A percentile compares a stretch with the other conserved stretches of the same genome.
These are phyloP conservation scores for Fonsecaea nubica DNA, from an alignment of 2,329 filamentous ascomycete species.

Conservation along the genomic window DNA sequence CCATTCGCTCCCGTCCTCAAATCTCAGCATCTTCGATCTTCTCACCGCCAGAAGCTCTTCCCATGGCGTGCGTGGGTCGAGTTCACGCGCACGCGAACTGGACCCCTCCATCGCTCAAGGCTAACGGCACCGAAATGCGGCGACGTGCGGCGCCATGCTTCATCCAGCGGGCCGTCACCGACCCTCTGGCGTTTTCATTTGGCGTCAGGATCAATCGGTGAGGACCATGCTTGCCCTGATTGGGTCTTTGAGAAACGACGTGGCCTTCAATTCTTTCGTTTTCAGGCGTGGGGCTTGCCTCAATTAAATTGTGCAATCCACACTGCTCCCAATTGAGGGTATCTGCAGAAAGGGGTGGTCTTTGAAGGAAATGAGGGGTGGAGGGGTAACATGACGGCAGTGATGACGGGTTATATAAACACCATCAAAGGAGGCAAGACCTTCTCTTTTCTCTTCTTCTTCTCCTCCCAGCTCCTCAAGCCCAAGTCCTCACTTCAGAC, in stretches of 20 bases:
- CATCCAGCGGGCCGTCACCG: conserved; percentile 34
- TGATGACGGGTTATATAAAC: conserved; percentile 30
- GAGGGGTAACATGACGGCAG: conserved; percentile 26
- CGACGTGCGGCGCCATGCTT: conserved; percentile 31
- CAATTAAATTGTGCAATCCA: conserved; percentile 27
- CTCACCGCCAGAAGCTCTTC: conserved; percentile 29
- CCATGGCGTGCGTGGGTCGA: conserved; percentile 22
- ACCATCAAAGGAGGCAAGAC: conserved; percentile 16
- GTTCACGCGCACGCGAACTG: conserved; percentile 27
- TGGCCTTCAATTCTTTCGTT: conserved; percentile 20
- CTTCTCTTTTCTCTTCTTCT: conserved; percentile 5
- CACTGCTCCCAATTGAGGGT: conserved; percentile 13
- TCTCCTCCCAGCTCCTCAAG: conserved; percentile 6
- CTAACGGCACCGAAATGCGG: conserved; percentile 16
- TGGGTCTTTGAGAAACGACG: conserved; percentile 21
- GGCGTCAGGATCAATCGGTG: conserved; percentile 31
- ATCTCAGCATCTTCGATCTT: conserved; percentile 6
- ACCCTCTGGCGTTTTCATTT: conserved; percentile 31
- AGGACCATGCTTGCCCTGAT: conserved; percentile 24
- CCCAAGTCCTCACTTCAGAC: neutral
- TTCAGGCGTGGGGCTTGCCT: conserved; percentile 28
- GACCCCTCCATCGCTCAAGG: conserved; percentile 23
- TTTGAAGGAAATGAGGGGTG: conserved; percentile 27
- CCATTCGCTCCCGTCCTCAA: neutral
- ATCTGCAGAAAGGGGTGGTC: neutral